Evolutionary conservation across 495 filamentous ascomycete species (phyloP).

Genomic region (Pyrenopolyporus hunteri): DNA sequence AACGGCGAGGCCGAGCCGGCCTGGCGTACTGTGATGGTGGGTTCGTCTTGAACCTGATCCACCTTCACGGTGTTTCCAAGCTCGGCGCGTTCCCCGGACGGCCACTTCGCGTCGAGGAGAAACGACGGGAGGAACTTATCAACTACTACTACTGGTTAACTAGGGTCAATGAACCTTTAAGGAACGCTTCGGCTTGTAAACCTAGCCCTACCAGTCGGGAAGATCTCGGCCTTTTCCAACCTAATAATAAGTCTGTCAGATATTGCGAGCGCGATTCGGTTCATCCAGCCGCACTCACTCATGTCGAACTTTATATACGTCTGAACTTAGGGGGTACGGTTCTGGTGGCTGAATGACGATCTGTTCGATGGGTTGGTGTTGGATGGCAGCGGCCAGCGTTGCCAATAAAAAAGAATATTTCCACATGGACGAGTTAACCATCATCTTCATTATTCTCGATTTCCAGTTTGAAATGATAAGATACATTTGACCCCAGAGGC

Average conservation of each 20-base stretch:
- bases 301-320: constrained; percentile 22
- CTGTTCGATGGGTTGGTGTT: constrained; percentile 6
- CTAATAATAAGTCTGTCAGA: constrained; percentile 41
- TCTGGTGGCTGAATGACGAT: constrained; percentile 3
- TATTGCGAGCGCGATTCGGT: background rate
- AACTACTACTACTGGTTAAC: constrained; percentile 53
- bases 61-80: constrained; percentile 69
- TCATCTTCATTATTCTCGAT: background rate
- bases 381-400: background rate
- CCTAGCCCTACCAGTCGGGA: constrained; percentile 56
- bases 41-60: constrained; percentile 54
- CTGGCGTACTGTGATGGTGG: constrained; percentile 50
- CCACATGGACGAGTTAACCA: background rate
- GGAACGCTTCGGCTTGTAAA: background rate
- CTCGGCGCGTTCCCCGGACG: constrained; percentile 49
- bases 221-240: constrained; percentile 65
- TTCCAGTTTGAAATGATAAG: background rate
- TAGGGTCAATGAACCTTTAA: background rate
- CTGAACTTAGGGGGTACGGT: background rate
- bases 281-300: constrained; percentile 5
- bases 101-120: constrained; percentile 58
- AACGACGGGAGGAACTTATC: constrained; percentile 66
- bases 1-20: background rate
- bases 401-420: constrained; percentile 1
- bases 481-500: background rate